These are phyloP conservation scores for Hanseniaspora nectarophila DNA, from an alignment of 805 yeast genomes.

Conservation along the genomic window DNA sequence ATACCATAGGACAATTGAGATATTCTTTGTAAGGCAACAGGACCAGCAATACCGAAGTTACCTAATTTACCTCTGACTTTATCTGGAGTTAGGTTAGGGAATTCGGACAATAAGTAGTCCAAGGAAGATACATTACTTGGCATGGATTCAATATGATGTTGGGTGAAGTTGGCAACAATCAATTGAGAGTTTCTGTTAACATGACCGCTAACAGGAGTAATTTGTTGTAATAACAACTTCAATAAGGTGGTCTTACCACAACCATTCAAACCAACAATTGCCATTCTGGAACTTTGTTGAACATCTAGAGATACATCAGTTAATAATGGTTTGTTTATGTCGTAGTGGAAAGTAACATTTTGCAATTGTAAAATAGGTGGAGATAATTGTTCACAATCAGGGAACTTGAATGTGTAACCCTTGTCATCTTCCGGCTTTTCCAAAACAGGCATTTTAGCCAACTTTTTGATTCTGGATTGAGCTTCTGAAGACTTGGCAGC, in stretches of 20 bases:
- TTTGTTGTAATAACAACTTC: constrained; percentile 69
- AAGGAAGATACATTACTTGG: constrained; percentile 77
- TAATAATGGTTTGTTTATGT: constrained; percentile 50
- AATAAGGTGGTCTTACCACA: constrained; percentile 95
- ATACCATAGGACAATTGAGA: constrained; percentile 91
- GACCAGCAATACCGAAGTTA: constrained; percentile 91
- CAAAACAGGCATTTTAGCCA: constrained; percentile 83
- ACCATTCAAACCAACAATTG: constrained; percentile 97
- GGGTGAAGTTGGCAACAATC: constrained; percentile 94
- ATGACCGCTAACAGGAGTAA: constrained; percentile 64
- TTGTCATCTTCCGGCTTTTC: constrained; percentile 94
- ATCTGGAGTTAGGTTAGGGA: constrained; percentile 90
- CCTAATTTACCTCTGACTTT: constrained; percentile 95
- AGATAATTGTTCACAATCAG: constrained; percentile 84
- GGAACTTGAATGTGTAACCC: constrained; percentile 73
- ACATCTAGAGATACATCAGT: constrained; percentile 76
- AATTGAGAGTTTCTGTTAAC: constrained; percentile 73
- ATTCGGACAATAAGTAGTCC: constrained; percentile 79
- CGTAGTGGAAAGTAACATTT: constrained; percentile 77
- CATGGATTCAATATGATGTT: constrained; percentile 97
- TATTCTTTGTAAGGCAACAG: constrained; percentile 85
- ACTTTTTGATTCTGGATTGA: constrained; percentile 90
- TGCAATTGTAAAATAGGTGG: constrained; percentile 88
- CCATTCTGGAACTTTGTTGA: constrained; percentile 88
- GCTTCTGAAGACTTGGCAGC: constrained; percentile 98